Evolutionary conservation across 208 protist genomes (phyloP).

Genomic region (Crithidia thermophila): DNA sequence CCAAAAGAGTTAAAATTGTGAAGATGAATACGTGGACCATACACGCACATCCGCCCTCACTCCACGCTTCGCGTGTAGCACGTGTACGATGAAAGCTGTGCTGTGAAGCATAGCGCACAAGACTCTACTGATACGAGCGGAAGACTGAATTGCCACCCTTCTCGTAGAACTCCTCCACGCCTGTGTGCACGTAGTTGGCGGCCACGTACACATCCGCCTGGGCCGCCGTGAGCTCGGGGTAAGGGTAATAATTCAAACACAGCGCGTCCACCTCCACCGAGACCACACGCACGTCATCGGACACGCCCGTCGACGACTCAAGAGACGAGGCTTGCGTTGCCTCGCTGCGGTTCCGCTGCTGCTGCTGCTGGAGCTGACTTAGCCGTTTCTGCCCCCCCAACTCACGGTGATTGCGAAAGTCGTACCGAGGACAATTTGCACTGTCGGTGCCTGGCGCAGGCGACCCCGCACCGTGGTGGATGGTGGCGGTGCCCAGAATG

Average conservation of each 20-base stretch:
- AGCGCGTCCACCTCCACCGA: constrained; percentile 60
- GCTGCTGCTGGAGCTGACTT: background rate
- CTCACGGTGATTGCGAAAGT: constrained; percentile 21
- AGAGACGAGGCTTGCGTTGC: background rate
- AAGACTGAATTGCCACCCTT: constrained; percentile 71
- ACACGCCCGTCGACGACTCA: background rate
- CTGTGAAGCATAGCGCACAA: no score
- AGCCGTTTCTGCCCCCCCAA: background rate
- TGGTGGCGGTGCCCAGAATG: constrained; percentile 52
- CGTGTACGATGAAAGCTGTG: no score
- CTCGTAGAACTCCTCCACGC: constrained; percentile 78
- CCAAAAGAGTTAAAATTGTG: no score
- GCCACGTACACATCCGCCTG: constrained; percentile 75
- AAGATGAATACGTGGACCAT: no score
- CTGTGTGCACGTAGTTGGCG: constrained; percentile 78
- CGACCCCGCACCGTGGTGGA: constrained; percentile 10
- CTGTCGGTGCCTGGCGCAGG: background rate
- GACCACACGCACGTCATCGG: background rate
- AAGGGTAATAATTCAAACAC: constrained; percentile 64
- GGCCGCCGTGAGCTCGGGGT: constrained; percentile 56
- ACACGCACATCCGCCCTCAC: no score
- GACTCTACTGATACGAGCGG: constrained; percentile 59
- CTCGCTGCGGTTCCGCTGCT: background rate
- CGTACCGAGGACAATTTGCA: background rate
- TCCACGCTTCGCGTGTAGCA: no score